These are phyloP conservation scores for Themeda triandra DNA, from an alignment of 176 grass and related monocot species.

Conservation along the genomic window DNA sequence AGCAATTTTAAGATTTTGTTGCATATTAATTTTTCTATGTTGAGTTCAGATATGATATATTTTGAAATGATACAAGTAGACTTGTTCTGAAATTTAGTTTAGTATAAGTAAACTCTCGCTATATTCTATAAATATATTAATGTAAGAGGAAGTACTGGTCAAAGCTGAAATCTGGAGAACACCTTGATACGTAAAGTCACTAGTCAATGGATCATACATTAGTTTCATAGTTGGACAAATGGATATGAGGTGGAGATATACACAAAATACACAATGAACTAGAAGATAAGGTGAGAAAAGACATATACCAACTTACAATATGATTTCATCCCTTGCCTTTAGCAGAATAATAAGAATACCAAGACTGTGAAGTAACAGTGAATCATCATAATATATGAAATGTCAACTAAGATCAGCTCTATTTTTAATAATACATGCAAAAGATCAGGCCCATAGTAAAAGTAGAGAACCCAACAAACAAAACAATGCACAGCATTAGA, in stretches of 20 bases:
- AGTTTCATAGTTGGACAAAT: neutral
- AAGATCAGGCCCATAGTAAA: neutral
- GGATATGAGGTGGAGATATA: too few species aligned
- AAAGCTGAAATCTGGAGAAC: neutral
- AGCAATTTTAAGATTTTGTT: neutral
- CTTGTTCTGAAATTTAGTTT: neutral
- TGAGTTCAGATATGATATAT: neutral
- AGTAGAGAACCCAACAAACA: neutral
- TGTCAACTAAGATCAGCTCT: neutral
- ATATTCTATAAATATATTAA: neutral
- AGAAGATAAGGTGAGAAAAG: neutral
- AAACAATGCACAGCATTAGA: neutral
- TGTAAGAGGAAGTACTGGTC: neutral
- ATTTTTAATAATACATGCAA: neutral
- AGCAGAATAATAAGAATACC: neutral
- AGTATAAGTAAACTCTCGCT: neutral
- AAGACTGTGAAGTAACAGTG: neutral
- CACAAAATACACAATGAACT: neutral
- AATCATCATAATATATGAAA: constrained; percentile 23
- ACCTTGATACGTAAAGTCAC: neutral
- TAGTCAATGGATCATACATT: neutral
- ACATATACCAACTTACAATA: constrained; percentile 17
- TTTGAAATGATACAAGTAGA: neutral
- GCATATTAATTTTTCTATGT: neutral
- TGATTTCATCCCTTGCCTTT: constrained; percentile 3